Evolutionary conservation across 441 rosid species (phyloP), one percentile per base, ranked within the genome.

Genomic region (Flueggea neowawraea): DNA sequence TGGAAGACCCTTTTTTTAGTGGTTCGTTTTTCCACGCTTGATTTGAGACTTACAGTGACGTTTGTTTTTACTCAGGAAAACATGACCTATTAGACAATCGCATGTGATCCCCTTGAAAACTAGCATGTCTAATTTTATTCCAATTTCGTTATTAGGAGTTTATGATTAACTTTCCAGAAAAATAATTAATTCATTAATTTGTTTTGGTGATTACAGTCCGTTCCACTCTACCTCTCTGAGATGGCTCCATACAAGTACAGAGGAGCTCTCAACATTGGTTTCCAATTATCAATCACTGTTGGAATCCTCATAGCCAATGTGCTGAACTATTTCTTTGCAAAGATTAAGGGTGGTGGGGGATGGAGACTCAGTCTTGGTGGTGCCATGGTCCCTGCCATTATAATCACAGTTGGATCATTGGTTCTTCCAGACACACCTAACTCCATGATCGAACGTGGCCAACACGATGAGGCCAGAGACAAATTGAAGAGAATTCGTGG

Each of bases 171-270:
- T 36, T 36, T 1, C 9, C 41, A 36, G 0, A 5, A 36, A 36
- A 36, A 8, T 36, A 8, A 36, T 36, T 36, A 36, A 22, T 22
- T 22, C 28, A 22, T 22, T 36, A 36, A 36, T 36, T 36, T 36
- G n/a, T 47, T 14, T 31, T 52, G 60, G 69, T 58, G 52, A 52
- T 55, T 68, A 57, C 84, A 92, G 97, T 73, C 97, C 4, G 96
- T 90, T 33, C 98, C 98, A 22, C 83, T 92, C n/a, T 92, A 89
- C 66, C 87, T 92, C 12, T 92, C 98, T 4, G 98, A 92, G 69
- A 86, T 88, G 98, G 96, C 98, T 2, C 97, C 96, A 0, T 85
- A 88, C 80, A 88, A 48, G 73, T 90, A 28, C 79, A 83, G 97
- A 78, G 98, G 96, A 61, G 83, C 91, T 6, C 67, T 92, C 22